Conservation (phyloP, 1,284 basidiomycete species). For the Anthracocystis setariae region DNA sequence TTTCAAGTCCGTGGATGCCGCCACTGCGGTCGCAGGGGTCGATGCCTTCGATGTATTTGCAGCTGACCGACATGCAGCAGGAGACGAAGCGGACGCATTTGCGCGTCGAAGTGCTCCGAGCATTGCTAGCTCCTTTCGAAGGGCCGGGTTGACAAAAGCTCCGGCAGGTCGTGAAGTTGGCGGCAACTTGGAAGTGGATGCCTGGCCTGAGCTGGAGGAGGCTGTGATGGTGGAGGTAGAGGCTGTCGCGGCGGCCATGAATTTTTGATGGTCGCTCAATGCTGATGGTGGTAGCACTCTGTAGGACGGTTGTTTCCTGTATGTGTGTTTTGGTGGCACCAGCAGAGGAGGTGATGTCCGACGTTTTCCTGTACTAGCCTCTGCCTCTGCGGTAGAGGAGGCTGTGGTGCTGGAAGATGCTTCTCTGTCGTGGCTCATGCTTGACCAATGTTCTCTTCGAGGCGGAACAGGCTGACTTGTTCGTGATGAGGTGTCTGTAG, state of each 20-base stretch:
- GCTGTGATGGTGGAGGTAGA: not conserved
- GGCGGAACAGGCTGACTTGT: conserved; percentile 12
- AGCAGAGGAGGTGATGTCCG: conserved; percentile 41
- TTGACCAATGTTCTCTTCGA: conserved; percentile 13
- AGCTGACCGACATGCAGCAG: not conserved
- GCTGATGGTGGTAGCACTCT: conserved; percentile 33
- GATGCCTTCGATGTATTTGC: not conserved
- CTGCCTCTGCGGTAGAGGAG: conserved; percentile 4
- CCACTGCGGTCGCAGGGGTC: conserved; percentile 13
- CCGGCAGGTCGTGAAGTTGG: not conserved
- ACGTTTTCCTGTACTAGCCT: conserved; percentile 15
- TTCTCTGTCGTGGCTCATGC: conserved; percentile 12
- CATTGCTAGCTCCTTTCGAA: conserved; percentile 25
- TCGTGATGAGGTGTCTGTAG: not conserved
- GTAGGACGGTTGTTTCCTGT: conserved; percentile 24
- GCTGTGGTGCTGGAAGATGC: conserved; percentile 7
- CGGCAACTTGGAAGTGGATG: conserved; percentile 3
- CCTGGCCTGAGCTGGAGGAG: not conserved
- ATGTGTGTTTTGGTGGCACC: conserved; percentile 38
- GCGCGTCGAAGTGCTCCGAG: conserved; percentile 21
- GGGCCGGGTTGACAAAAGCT: not conserved
- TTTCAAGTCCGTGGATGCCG: conserved; percentile 1
- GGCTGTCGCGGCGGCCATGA: conserved; percentile 27
- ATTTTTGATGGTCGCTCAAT: conserved; percentile 44
- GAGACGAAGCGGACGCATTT: conserved; percentile 23